Conservation (phyloP, 108 stramenopile genomes). For the Schizochytrium sp. region DNA sequence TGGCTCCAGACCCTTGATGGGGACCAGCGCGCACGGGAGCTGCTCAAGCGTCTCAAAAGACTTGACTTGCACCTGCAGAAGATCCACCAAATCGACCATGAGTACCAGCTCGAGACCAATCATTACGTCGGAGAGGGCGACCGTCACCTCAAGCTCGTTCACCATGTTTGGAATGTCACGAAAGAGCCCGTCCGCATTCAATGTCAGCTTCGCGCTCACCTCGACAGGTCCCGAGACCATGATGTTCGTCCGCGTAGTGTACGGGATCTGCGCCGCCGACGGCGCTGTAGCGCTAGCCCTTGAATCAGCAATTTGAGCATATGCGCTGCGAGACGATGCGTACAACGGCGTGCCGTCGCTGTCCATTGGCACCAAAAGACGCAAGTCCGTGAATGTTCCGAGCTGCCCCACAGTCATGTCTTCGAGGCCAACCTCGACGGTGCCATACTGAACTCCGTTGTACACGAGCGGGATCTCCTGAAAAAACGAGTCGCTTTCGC, state of each 20-base stretch:
- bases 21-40: neutral
- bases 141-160: neutral
- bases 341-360: neutral
- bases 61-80: neutral
- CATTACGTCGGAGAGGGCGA: neutral
- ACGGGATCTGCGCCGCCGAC: neutral
- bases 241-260: neutral
- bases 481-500: neutral
- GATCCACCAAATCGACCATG: neutral
- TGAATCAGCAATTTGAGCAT: neutral
- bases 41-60: neutral
- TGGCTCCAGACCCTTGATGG: neutral
- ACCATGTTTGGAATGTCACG: neutral
- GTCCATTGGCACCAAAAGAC: neutral
- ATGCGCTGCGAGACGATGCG: neutral
- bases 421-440: neutral
- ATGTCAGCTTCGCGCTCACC: neutral
- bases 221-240: neutral
- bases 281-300: neutral
- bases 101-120: neutral
- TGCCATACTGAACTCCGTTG: neutral
- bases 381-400: neutral
- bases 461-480: neutral
- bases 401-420: neutral
- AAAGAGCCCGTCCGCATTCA: neutral